Evolutionary conservation across 2,329 filamentous ascomycete genomes (phyloP), one percentile per base, ranked within the genome.

Genomic region (Amauroascus verrucosus): DNA sequence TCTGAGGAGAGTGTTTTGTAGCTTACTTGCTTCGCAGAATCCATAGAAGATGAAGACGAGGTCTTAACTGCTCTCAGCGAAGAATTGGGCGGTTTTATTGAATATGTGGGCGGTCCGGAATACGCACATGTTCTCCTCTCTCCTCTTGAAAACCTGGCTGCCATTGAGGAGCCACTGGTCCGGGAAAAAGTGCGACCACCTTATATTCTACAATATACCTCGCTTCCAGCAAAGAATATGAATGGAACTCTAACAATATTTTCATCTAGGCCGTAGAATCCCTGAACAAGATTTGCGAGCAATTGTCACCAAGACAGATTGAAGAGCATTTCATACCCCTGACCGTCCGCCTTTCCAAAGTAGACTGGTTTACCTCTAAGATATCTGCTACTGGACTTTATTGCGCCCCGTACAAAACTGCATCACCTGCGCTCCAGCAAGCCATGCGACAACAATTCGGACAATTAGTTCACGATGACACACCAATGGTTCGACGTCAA

Each of bases 351-450:
- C 86, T 98, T 57, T 94, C 93, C 60, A 98, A 97, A 80, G 93
- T 93, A 73, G 93, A 98, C 75, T 98, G 93, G 93, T 98, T 98
- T 73, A 98, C 93, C 54, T 97, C 93, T 60, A 98, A 97, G 76
- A 93, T 98, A 60, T 98, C 93, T 30, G 93, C 91, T 58, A 95
- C 91, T 60, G 93, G 93, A 58, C 85, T 98, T 58, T 98, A 91
- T 76, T 93, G 87, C 68, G 82, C 84, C 47, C 91, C 93, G 60
- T 98, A 98, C 77, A 85, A 84, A 65, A 95, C 94, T 77, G 88
- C 93, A 56, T 85, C 88, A 53, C 80, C 85, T 49, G 79, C 83
- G n/a, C 82, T 90, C 61, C 93, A 98, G 74, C 88, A 95, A 74
- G 85, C 84, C 63, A 83, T 98, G 56, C 82, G 93, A 66, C 85